phyloP scores from a whole-genome alignment of 2,329 filamentous ascomycete genomes.

The Metarhizium guizhouense region DNA sequence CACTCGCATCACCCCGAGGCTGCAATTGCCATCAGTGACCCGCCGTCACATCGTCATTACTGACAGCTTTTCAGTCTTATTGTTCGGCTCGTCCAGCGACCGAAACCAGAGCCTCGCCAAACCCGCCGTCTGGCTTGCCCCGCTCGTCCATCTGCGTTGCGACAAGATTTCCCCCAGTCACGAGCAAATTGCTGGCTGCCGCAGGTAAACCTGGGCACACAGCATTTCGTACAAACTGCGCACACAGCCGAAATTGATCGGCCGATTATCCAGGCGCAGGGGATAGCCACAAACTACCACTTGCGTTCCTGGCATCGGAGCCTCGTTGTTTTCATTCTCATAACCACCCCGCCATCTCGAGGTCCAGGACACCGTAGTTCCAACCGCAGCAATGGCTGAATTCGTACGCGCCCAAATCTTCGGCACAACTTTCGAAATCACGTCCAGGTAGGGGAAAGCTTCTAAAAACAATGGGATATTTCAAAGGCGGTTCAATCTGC shows the following conservation, averaged over 20 bases:
- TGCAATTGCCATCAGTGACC: neutral
- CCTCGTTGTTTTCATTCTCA: neutral
- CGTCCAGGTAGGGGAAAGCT: slow-evolving; percentile 64
- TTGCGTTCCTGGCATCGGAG: neutral
- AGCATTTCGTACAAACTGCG: neutral
- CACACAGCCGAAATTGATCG: neutral
- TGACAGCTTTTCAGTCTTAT: neutral
- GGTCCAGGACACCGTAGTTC: neutral
- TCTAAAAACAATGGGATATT: neutral
- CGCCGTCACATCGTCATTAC: neutral
- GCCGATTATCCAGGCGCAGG: neutral
- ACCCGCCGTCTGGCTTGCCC: neutral
- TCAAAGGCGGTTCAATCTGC: neutral
- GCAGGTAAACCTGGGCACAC: neutral
- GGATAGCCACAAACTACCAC: neutral
- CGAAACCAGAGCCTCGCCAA: neutral
- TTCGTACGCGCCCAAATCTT: slow-evolving; percentile 99
- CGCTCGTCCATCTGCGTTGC: neutral
- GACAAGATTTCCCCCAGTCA: neutral
- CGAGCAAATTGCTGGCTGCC: neutral
- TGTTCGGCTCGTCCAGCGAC: neutral
- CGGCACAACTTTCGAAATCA: slow-evolving; percentile 99
- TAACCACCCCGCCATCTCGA: neutral
- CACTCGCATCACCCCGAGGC: neutral
- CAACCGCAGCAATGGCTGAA: slow-evolving; percentile 72